Percentiles rank a stretch among this genome's conserved stretches.
Conservation (phyloP, 495 filamentous ascomycete genomes). For the Penicillium salamii region DNA sequence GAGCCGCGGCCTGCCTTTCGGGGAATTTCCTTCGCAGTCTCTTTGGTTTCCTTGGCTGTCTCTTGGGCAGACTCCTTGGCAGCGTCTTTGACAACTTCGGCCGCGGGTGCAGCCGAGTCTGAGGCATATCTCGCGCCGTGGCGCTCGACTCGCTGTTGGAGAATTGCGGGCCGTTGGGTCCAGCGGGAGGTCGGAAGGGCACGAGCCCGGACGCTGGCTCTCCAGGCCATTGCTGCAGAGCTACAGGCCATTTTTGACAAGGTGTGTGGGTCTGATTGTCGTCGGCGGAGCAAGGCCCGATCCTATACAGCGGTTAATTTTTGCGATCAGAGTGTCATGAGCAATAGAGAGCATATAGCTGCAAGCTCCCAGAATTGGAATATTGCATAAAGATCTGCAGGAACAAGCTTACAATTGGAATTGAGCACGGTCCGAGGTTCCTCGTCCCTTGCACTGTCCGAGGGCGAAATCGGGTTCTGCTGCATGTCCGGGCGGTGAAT, state of each 20-base stretch:
- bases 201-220: conserved; percentile 29
- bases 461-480: conserved; percentile 10
- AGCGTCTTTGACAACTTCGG: conserved; percentile 10
- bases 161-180: conserved; percentile 22
- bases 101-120: conserved; percentile 19
- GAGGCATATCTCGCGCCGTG: conserved; percentile 30
- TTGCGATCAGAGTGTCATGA: conserved; percentile 1
- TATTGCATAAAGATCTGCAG: too few relatives aligned
- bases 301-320: conserved; percentile 14
- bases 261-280: conserved; percentile 15
- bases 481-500: conserved; percentile 3
- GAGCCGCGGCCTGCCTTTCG: conserved; percentile 33
- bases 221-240: conserved; percentile 27
- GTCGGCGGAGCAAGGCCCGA: conserved; percentile 15
- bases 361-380: not conserved
- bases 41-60: conserved; percentile 24
- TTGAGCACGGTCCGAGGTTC: conserved; percentile 7
- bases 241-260: conserved; percentile 23
- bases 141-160: conserved; percentile 14
- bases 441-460: conserved; percentile 6
- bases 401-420: conserved; percentile 5
- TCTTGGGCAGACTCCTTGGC: conserved; percentile 12
- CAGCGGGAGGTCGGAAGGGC: conserved; percentile 22
- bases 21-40: conserved; percentile 30
- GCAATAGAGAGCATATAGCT: not conserved